Percentiles rank a stretch among this genome's conserved stretches.
Evolutionary conservation across 179 eudicot genomes (phyloP).

Genomic region (Silene vulgaris): DNA sequence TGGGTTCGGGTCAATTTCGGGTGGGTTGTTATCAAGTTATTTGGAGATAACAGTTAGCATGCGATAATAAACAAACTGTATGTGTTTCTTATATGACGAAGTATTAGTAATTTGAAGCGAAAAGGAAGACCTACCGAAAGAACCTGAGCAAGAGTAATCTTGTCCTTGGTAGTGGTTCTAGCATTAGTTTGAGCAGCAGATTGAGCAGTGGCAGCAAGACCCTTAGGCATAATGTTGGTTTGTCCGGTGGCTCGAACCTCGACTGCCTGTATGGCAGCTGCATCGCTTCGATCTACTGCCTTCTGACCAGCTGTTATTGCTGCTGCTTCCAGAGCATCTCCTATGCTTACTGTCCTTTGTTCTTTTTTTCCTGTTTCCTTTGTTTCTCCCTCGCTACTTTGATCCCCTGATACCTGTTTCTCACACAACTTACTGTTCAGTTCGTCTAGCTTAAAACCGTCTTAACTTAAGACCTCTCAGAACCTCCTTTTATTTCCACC

Average conservation of each 20-base stretch:
- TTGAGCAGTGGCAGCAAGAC: conserved; percentile 88
- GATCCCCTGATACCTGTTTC: conserved; percentile 11
- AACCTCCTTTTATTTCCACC: too few species aligned
- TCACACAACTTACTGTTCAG: background rate
- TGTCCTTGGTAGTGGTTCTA: conserved; percentile 40
- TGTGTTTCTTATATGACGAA: too few species aligned
- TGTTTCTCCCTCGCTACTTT: conserved; percentile 1
- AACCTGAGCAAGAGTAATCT: conserved; percentile 59
- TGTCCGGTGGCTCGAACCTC: conserved; percentile 76
- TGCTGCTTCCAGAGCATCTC: conserved; percentile 68
- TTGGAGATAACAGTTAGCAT: too few species aligned
- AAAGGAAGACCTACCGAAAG: conserved; percentile 37
- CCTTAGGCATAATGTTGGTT: conserved; percentile 46
- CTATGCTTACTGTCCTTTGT: conserved; percentile 43
- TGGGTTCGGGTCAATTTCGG: too few species aligned
- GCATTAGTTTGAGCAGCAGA: conserved; percentile 81
- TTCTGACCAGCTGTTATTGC: conserved; percentile 52
- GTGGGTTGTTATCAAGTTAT: too few species aligned
- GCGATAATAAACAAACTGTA: too few species aligned
- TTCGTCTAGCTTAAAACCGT: too few species aligned
- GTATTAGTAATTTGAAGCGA: background rate
- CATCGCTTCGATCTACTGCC: conserved; percentile 61
- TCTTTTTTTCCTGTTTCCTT: conserved; percentile 4
- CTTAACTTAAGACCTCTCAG: too few species aligned
- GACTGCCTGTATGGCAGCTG: conserved; percentile 78